Conservation (phyloP, 2,329 filamentous ascomycete genomes). For the Arthrobotrys conoides region DNA sequence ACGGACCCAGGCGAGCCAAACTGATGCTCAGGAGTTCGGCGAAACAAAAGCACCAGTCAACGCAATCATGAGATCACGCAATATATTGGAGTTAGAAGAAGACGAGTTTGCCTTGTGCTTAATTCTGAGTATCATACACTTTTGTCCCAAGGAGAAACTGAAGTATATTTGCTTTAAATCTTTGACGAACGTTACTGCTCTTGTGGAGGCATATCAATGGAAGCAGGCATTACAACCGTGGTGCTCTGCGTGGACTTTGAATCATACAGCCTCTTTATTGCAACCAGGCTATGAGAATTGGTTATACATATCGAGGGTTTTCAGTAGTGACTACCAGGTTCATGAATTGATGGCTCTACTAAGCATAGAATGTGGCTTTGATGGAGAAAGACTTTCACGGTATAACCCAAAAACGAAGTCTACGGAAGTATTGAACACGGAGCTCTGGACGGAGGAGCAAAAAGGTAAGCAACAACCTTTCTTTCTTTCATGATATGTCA, state of each 20-base stretch:
- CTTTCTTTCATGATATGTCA: no score
- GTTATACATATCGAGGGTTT: constrained; percentile 2
- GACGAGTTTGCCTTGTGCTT: neutral
- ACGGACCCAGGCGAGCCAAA: no score
- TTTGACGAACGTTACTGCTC: no score
- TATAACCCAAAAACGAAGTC: neutral
- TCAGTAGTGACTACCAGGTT: neutral
- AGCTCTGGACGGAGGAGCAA: neutral
- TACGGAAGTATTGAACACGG: neutral
- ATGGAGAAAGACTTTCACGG: neutral
- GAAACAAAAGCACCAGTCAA: no score
- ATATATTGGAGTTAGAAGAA: neutral
- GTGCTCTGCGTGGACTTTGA: neutral
- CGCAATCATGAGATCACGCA: no score
- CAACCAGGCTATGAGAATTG: constrained; percentile 8
- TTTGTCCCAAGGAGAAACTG: neutral
- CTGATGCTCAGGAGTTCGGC: no score
- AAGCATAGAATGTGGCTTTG: neutral
- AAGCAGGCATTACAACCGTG: neutral
- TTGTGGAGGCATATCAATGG: neutral
- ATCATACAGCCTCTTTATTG: neutral
- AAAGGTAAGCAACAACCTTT: neutral
- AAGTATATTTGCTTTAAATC: no score
- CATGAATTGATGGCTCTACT: neutral
- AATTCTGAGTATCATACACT: neutral